phyloP scores from a whole-genome alignment of 2,329 filamentous ascomycete genomes.

The Thyridium curvatum region DNA sequence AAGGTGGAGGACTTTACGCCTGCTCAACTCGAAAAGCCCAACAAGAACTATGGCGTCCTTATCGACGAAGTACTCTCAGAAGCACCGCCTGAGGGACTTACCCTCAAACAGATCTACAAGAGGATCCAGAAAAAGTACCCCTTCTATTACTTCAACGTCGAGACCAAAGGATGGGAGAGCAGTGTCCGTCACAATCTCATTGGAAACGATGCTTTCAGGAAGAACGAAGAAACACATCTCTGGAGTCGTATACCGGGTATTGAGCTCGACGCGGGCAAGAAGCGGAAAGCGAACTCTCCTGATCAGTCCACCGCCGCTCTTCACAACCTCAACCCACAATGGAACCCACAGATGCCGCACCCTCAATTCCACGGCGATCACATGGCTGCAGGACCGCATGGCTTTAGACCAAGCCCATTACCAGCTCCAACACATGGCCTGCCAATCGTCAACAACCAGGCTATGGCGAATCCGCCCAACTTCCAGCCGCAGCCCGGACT shows the following conservation, averaged over 20 bases:
- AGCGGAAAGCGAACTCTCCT: conserved; percentile 48
- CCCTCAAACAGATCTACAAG: conserved; percentile 58
- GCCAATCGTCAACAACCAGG: no score
- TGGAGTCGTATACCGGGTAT: conserved; percentile 54
- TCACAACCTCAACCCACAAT: conserved; percentile 21
- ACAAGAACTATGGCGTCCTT: conserved; percentile 55
- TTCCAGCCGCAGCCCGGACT: neutral
- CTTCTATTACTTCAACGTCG: conserved; percentile 53
- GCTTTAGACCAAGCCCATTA: no score
- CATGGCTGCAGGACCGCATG: conserved; percentile 6
- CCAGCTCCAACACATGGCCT: no score
- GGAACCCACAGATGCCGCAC: conserved; percentile 10
- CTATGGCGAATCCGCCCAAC: neutral
- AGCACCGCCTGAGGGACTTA: conserved; percentile 46
- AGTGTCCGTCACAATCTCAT: conserved; percentile 60
- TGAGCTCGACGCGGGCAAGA: conserved; percentile 55
- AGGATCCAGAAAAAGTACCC: conserved; percentile 52
- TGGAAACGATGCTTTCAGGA: conserved; percentile 54
- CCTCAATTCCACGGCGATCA: conserved; percentile 7
- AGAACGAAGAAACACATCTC: conserved; percentile 48
- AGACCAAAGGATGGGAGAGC: conserved; percentile 61
- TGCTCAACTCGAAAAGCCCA: conserved; percentile 54
- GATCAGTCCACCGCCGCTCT: conserved; percentile 36
- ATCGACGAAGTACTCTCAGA: conserved; percentile 54
- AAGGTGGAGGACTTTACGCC: conserved; percentile 48